Conservation (phyloP, 768 basidiomycete genomes). For the Clavaria fumosa region DNA sequence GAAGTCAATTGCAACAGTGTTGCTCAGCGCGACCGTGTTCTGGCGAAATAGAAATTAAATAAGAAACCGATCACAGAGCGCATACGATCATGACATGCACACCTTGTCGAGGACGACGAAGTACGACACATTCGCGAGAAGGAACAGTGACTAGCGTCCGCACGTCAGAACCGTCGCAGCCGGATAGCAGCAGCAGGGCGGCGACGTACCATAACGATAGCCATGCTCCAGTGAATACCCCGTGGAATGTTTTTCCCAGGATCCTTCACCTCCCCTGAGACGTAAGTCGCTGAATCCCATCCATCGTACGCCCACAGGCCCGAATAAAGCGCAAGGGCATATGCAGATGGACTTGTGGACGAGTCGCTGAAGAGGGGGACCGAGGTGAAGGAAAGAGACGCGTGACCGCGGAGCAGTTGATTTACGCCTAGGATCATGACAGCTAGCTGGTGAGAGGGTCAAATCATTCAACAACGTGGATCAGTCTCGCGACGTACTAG, state of each 20-base stretch:
- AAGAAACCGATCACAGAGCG: not conserved
- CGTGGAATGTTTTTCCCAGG: conserved; percentile 78
- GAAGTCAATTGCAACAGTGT: conserved; percentile 85
- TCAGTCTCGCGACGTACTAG: conserved; percentile 30
- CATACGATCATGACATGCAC: conserved; percentile 5
- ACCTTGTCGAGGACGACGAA: conserved; percentile 87
- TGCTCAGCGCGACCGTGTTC: conserved; percentile 59
- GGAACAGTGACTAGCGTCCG: conserved; percentile 44
- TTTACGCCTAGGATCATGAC: conserved; percentile 70
- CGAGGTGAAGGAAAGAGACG: conserved; percentile 51
- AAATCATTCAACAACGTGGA: not conserved
- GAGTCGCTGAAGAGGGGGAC: conserved; percentile 59
- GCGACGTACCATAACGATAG: conserved; percentile 49
- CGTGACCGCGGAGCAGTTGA: conserved; percentile 54
- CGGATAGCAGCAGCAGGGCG: conserved; percentile 13
- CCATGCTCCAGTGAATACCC: conserved; percentile 85
- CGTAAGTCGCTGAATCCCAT: conserved; percentile 89
- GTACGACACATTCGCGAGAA: conserved; percentile 78
- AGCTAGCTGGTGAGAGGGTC: conserved; percentile 30
- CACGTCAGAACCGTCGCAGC: conserved; percentile 4
- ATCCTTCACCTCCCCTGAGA: conserved; percentile 76
- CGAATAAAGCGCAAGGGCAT: conserved; percentile 89
- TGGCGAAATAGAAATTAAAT: too few relatives aligned
- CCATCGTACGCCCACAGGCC: conserved; percentile 94
- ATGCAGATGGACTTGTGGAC: conserved; percentile 64